Evolutionary conservation across 75 land plant genomes (phyloP).

Genomic region (Pinus taeda): DNA sequence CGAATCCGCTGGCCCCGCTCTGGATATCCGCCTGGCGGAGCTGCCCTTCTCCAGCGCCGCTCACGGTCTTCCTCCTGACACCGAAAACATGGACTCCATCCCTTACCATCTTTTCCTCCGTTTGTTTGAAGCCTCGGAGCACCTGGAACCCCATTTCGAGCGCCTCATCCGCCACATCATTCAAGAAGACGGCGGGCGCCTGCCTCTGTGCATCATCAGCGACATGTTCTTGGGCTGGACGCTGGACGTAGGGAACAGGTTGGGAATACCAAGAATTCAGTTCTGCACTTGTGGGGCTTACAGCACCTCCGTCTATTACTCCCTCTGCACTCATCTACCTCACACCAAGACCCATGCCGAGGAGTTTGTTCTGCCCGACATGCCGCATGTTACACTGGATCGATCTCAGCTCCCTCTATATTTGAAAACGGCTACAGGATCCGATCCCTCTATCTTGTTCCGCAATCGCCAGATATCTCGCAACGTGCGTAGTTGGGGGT

Average conservation of each 20-base stretch:
- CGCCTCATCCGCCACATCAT: constrained; percentile 8
- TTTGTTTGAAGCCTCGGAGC: constrained; percentile 16
- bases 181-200: background rate
- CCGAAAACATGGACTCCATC: constrained; percentile 28
- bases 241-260: constrained; percentile 26
- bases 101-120: constrained; percentile 11
- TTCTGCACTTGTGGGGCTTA: constrained; percentile 36
- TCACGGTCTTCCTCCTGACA: constrained; percentile 32
- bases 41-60: constrained; percentile 30
- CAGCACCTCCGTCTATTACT: constrained; percentile 20
- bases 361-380: background rate
- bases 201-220: constrained; percentile 46
- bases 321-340: constrained; percentile 32
- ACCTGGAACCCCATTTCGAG: constrained; percentile 29
- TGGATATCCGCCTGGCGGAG: constrained; percentile 13
- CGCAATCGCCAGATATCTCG: background rate
- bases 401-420: background rate
- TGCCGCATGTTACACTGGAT: background rate
- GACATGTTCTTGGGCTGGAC: constrained; percentile 65
- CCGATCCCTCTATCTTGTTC: background rate
- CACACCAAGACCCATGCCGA: background rate
- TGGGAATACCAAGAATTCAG: constrained; percentile 9
- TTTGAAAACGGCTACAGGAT: background rate
- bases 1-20: background rate
- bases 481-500: background rate